These are phyloP conservation scores for Thielaviopsis euricoi DNA, from an alignment of 2,329 filamentous ascomycete species.

Conservation along the genomic window DNA sequence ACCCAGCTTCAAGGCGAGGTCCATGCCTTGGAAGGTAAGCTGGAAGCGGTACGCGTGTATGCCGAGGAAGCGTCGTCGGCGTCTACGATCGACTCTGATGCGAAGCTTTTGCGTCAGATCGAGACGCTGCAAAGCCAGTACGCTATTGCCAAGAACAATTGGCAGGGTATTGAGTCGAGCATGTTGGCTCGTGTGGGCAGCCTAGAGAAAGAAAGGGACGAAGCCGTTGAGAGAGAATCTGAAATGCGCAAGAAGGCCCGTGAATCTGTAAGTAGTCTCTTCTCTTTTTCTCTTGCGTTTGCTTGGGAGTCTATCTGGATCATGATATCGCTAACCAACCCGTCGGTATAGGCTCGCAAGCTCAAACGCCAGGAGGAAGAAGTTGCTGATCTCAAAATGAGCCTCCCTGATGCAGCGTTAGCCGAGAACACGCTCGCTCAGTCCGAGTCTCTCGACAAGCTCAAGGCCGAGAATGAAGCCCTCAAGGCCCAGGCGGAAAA, in stretches of 20 bases:
- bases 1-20: constrained; percentile 66
- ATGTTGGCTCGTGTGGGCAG: constrained; percentile 59
- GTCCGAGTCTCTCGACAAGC: neutral
- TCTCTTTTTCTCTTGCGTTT: no score
- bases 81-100: constrained; percentile 64
- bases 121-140: constrained; percentile 95
- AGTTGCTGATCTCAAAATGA: constrained; percentile 41
- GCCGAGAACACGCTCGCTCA: neutral
- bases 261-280: constrained; percentile 48
- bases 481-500: neutral
- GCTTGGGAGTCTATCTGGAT: no score
- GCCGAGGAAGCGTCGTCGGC: constrained; percentile 84
- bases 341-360: neutral
- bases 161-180: constrained; percentile 88
- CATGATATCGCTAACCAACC: neutral
- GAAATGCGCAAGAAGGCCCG: constrained; percentile 81
- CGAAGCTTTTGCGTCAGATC: constrained; percentile 81
- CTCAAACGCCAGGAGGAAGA: constrained; percentile 57
- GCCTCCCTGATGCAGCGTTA: neutral
- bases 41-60: constrained; percentile 70
- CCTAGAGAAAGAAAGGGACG: constrained; percentile 83
- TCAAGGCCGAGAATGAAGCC: neutral
- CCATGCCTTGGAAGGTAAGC: constrained; percentile 65
- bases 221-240: constrained; percentile 63
- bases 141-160: constrained; percentile 84